Base-by-base conservation (phyloP, 306 rosid species). In the Calophaca sinica region DNA sequence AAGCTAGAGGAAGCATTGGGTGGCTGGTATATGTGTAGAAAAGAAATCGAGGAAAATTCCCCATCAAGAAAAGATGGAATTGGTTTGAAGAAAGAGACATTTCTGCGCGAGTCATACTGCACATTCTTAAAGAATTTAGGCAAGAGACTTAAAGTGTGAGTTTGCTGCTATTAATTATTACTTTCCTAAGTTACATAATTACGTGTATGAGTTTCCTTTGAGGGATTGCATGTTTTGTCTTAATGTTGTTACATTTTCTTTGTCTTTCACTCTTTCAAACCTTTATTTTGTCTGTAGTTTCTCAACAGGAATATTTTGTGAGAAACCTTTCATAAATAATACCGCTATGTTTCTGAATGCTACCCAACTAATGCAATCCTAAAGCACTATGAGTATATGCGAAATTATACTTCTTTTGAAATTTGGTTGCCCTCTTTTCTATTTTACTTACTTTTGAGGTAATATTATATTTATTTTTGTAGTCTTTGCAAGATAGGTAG, bases 141-240 rank as follows among this genome's bases (percentile, higher is more conserved):
- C 77, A 93, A 87, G 88, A 89, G 88, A 70, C 91, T 93, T 73
- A 89, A 89, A 87, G 93, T 90, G 98, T 93, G 80, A 93, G 98
- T 86, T 77, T 59, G 9, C 63, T 55, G 42, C 29, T 32, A 41
- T 32, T 68, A 33, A 48, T 41, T 62, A 20, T n/a, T 65, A 38
- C 54, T 42, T 71, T 60, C 45, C 31, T 13, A n/a, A 29, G 50
- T 72, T 57, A 7, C 20, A 38, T 66, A 7, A 70, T 51, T 70
- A 31, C 66, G 61, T 41, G 48, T 44, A 59, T 72, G 31, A 46
- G 70, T 39, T 72, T 35, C 7, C 46, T 60, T 26, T 44, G 36
- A 64, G 26, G 46, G 63, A 26, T 26, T 49, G 4, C 33, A 58
- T 61, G 41, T 63, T 78, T 61, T 55, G 48, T 39, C 32, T 6